Evolutionary conservation across 176 grass and related monocot genomes (phyloP), one percentile per base, ranked within the genome.

Genomic region (Juncus effusus): DNA sequence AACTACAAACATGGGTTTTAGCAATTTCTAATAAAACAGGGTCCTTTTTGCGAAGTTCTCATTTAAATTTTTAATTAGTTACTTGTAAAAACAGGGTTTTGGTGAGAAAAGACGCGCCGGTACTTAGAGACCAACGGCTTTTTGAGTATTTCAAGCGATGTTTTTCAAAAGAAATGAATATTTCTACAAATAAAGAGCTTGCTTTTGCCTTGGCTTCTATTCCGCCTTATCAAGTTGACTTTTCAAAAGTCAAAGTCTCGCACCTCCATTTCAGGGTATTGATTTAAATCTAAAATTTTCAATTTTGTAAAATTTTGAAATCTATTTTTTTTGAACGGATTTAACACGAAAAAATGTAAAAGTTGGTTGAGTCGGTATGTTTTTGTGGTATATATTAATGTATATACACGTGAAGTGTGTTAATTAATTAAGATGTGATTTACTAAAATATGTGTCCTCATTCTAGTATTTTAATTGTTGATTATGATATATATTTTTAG

Each of bases 151-250:
- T 89, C 58, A 99, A 76, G 60, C 85, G 89, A 80, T 99, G 94
- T 78, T 93, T 99, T 79, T 71, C 77, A 57, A 82, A 64, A 35
- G 61, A 84, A 62, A 74, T 89, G 63, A 79, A 77, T 10, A 37
- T 99, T 40, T 36, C 81, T 69, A 89, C 94, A 74, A 86, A 86
- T 65, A 99, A 99, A 72, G 83, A 93, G 39, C 85, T 99, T 89
- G 94, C 88, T 38, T 74, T 83, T 86, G 85, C 83, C 10, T 72
- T 99, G 66, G 80, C 94, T 76, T 84, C 94, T 68, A 54, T 99
- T 61, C 77, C 94, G 64, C 94, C 94, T 41, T 99, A 87, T 66
- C 69, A 88, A 81, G 72, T 93, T 54, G 59, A 74, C 56, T 84
- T 93, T 76, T 84, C 83, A 78, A 90, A 76, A 69, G 67, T 99